Conservation (phyloP, 192 early-diverging fungal species). For the Coemansia sp. region DNA sequence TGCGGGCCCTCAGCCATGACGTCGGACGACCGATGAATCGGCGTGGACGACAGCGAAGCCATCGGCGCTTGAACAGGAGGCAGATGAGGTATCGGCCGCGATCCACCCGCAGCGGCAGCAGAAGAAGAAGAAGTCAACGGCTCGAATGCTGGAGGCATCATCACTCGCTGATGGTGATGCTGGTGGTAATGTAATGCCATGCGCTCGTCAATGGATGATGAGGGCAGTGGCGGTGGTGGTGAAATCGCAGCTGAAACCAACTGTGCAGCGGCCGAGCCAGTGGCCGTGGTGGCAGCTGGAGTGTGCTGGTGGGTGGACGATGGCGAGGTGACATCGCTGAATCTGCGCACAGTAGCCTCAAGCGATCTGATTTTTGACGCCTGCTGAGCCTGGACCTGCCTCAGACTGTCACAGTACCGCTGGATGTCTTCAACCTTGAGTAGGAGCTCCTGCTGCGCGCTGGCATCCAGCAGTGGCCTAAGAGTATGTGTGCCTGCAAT, state of each 20-base stretch:
- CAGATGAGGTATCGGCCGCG: not conserved
- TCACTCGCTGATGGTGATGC: constrained; percentile 14
- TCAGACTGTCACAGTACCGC: constrained; percentile 32
- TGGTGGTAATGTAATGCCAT: constrained; percentile 9
- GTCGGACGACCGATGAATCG: constrained; percentile 2
- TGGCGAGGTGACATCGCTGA: constrained; percentile 6
- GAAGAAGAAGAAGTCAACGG: not conserved
- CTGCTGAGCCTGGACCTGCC: constrained; percentile 36
- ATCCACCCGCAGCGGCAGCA: not conserved
- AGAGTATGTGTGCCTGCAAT: not conserved
- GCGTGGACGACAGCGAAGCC: not conserved
- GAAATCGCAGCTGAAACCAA: constrained; percentile 7
- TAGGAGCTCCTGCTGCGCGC: constrained; percentile 13
- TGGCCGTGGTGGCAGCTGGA: not conserved
- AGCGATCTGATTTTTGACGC: constrained; percentile 27
- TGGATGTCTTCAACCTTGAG: constrained; percentile 27
- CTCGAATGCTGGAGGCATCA: not conserved
- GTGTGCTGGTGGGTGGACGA: constrained; percentile 1
- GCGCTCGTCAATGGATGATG: constrained; percentile 7
- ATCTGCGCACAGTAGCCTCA: constrained; percentile 22
- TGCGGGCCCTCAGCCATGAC: not conserved
- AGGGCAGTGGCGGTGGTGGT: not conserved
- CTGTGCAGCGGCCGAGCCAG: not conserved
- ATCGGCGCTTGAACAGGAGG: not conserved
- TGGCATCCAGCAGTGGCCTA: not conserved